Percentiles rank a stretch among this genome's conserved stretches.
Evolutionary conservation across 208 protist species (phyloP).

Genomic region (Acanthamoeba quina): DNA sequence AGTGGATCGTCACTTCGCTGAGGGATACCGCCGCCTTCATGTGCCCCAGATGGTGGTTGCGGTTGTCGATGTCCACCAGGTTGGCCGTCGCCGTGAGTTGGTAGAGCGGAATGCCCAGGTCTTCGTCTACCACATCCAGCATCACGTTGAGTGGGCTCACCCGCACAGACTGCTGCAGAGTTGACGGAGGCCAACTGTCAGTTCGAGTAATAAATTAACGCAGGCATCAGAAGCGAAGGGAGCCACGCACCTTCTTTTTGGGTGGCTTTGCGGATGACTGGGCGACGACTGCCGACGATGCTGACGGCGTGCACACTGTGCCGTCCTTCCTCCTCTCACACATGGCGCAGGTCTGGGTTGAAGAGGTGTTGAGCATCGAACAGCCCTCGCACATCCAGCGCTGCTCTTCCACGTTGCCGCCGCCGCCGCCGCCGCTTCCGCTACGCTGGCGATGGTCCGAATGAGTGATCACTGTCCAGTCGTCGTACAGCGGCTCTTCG

Average conservation of each 20-base stretch:
- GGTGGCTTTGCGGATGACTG: background rate
- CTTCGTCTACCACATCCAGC: slow-evolving; percentile 3
- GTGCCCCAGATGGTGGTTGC: background rate
- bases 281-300: background rate
- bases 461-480: background rate
- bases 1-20: background rate
- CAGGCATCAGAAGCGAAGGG: background rate
- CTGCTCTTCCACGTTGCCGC: background rate
- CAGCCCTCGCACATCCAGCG: slow-evolving; percentile 9
- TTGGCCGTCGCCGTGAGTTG: slow-evolving; percentile 13
- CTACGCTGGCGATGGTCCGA: background rate
- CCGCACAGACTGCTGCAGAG: background rate
- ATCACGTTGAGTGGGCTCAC: background rate
- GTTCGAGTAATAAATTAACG: too few relatives aligned
- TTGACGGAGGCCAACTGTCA: background rate
- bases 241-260: background rate
- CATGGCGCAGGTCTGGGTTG: background rate
- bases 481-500: background rate
- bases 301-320: background rate
- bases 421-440: background rate
- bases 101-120: background rate
- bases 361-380: background rate
- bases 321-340: background rate
- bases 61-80: background rate
- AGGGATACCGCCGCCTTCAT: background rate